Evolutionary conservation across 495 filamentous ascomycete species (phyloP).

Genomic region (Penicillium samsonianum): DNA sequence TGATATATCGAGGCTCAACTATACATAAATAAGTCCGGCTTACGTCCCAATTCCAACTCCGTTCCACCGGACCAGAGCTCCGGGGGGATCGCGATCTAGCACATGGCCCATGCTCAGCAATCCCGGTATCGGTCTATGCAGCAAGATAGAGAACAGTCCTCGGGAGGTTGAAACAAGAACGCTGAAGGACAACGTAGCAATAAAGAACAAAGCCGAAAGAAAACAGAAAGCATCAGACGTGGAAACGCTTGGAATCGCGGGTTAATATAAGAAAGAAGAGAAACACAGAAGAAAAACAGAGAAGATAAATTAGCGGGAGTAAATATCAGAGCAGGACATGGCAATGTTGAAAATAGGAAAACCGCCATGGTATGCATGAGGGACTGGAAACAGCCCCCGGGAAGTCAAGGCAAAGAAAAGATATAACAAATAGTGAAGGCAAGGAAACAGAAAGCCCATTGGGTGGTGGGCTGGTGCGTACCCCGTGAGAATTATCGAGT

Average conservation of each 20-base stretch:
- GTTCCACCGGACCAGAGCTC: not conserved
- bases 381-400: conserved; percentile 12
- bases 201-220: not conserved
- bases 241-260: conserved; percentile 17
- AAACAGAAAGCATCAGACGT: not conserved
- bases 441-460: not conserved
- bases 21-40: not conserved
- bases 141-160: not conserved
- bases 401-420: conserved; percentile 2
- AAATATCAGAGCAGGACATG: conserved; percentile 8
- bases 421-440: not conserved
- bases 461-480: not conserved
- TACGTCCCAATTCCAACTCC: not conserved
- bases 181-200: not conserved
- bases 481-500: conserved; percentile 3
- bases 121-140: not conserved
- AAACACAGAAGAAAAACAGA: conserved; percentile 24
- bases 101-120: not conserved
- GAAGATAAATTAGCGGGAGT: conserved; percentile 5
- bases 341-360: conserved; percentile 9
- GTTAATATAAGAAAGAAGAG: conserved; percentile 17
- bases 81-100: not conserved
- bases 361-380: conserved; percentile 30
- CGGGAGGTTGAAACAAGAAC: not conserved
- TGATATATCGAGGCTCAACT: conserved; percentile 2